A percentile compares a stretch with the other conserved stretches of the same genome.
These are phyloP conservation scores for Mycena chlorophos DNA, from an alignment of 768 basidiomycete genomes.

Conservation along the genomic window DNA sequence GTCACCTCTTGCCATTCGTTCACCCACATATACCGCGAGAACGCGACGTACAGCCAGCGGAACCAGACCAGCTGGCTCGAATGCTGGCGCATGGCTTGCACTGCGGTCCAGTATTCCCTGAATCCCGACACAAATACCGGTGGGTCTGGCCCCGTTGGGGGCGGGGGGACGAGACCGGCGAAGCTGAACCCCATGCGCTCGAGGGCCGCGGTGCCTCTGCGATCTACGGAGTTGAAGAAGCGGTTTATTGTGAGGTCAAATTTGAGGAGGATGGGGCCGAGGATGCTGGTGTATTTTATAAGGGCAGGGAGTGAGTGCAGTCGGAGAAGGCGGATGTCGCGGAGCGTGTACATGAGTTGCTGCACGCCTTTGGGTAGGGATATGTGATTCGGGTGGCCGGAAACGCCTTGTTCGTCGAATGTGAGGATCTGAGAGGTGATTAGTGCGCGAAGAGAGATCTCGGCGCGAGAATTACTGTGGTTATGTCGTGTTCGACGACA, in stretches of 20 bases:
- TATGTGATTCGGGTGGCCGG: constrained; percentile 85
- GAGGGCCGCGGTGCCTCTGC: background rate
- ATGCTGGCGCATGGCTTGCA: constrained; percentile 74
- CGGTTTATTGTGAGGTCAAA: constrained; percentile 36
- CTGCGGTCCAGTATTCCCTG: constrained; percentile 52
- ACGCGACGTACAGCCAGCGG: constrained; percentile 77
- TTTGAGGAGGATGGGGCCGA: constrained; percentile 54
- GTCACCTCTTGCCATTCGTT: constrained; percentile 72
- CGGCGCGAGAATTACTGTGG: constrained; percentile 47
- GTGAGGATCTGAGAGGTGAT: constrained; percentile 68
- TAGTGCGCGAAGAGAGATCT: constrained; percentile 4
- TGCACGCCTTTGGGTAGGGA: constrained; percentile 62
- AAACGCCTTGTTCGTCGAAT: constrained; percentile 76
- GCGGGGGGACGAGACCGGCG: background rate
- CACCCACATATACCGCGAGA: constrained; percentile 91
- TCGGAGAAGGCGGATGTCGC: constrained; percentile 48
- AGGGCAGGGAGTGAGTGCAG: constrained; percentile 58
- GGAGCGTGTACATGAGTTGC: constrained; percentile 38
- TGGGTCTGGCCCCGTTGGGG: too few relatives aligned
- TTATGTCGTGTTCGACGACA: constrained; percentile 57
- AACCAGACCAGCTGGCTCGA: constrained; percentile 84
- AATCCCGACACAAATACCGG: constrained; percentile 60
- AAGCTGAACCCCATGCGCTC: constrained; percentile 6
- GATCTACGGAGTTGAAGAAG: constrained; percentile 28
- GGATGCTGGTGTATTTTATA: constrained; percentile 62